Conservation (phyloP, 148 eudicot genomes). For the Camellia japonica region DNA sequence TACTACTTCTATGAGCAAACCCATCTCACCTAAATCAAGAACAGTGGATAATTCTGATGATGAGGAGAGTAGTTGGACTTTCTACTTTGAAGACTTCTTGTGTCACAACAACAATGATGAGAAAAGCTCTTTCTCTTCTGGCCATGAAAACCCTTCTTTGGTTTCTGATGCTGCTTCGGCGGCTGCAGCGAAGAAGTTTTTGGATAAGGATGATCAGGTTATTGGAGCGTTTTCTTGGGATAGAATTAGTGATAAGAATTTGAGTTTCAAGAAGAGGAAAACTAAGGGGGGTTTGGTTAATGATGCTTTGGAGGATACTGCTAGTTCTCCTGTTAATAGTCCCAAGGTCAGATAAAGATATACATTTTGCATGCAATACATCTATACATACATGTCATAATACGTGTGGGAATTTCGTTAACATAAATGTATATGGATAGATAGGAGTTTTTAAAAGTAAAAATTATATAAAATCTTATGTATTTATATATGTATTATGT, state of each 20-base stretch:
- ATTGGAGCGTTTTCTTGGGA: constrained; percentile 8
- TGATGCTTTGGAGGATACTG: constrained; percentile 50
- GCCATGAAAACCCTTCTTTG: constrained; percentile 6
- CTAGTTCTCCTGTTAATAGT: constrained; percentile 52
- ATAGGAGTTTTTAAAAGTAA: too few species aligned
- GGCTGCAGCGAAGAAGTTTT: constrained; percentile 7
- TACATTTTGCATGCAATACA: constrained; percentile 2
- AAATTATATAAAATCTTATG: too few species aligned
- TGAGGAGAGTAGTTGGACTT: constrained; percentile 46
- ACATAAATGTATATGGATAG: too few species aligned
- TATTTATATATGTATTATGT: too few species aligned
- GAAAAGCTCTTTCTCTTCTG: constrained; percentile 17
- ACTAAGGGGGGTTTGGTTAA: constrained; percentile 21
- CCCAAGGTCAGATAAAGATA: constrained; percentile 35
- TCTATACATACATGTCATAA: neutral
- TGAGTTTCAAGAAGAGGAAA: constrained; percentile 32
- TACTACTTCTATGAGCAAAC: constrained; percentile 5
- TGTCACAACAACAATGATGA: constrained; percentile 11
- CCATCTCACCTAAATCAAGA: constrained; percentile 12
- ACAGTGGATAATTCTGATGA: neutral
- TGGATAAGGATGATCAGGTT: neutral
- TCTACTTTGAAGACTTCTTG: constrained; percentile 34
- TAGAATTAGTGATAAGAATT: constrained; percentile 15
- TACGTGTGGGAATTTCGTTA: too few species aligned
- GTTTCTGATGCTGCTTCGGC: constrained; percentile 33